Evolutionary conservation across 306 rosid genomes (phyloP), one percentile per base, ranked within the genome.

Genomic region (Rubus parviflorus): DNA sequence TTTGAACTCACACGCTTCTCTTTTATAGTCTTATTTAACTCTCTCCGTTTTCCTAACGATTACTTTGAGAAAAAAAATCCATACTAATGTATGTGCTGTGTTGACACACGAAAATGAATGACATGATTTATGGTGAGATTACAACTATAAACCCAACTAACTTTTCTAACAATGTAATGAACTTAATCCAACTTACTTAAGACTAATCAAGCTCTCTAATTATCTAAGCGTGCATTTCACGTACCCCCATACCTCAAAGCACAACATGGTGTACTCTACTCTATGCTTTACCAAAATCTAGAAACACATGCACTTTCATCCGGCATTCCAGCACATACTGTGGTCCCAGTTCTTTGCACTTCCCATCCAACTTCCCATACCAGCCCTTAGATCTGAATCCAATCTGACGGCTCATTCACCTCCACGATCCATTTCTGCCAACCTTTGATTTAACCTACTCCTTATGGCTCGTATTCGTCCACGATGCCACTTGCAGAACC

Each of bases 361-460:
- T 9, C 46, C 30, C 49, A 45, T 57, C 25, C 53, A 68, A 22
- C 3, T 38, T 51, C 64, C 79, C 49, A 23, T 57, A 16, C 61
- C 76, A 65, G 23, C 86, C 89, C 86, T 84, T 41, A 8, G 86
- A 87, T 88, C 80, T 0, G 0, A 1, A 1, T 5, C 37, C 0
- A 0, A 72, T 88, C 90, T 71, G n/a, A 88, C 90, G 80, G 35
- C 22, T 2, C 0, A 0, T 0, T 5, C 3, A 16, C 4, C 42
- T 80, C 94, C 94, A 94, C 98, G 93, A 65, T 84, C 68, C 54
- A 52, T 30, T 49, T 10, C 64, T 68, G 8, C 70, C 61, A 72
- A 70, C 94, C 93, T 89, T 94, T 90, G 98, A 88, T 94, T 64
- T 61, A 56, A 0, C 70, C 62, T n/a, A 71, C 69, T 77, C 80